These are phyloP conservation scores for Pythium sp. DNA, from an alignment of 352 stramenopile species.

Conservation along the genomic window DNA sequence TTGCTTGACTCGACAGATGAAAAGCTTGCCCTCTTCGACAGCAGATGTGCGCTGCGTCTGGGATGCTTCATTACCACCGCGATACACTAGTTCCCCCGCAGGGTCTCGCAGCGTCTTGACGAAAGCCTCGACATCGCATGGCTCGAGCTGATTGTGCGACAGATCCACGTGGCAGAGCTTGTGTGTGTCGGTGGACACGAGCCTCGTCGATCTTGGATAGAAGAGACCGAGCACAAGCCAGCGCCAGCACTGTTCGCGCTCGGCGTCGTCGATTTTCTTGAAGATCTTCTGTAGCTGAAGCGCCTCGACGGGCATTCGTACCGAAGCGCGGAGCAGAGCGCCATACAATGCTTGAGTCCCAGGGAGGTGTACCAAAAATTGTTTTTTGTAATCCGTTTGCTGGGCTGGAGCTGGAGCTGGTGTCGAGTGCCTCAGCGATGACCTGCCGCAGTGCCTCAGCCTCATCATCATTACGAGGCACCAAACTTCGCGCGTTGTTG, in stretches of 20 bases:
- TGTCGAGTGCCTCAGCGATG: background rate
- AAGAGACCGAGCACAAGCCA: constrained; percentile 17
- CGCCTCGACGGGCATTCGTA: background rate
- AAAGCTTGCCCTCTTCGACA: background rate
- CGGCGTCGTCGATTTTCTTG: background rate
- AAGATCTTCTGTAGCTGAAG: background rate
- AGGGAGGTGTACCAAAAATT: background rate
- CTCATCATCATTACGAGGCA: background rate
- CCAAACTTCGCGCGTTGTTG: no score
- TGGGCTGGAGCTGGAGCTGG: background rate
- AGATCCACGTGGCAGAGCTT: constrained; percentile 1
- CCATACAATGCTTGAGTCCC: background rate
- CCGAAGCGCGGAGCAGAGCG: constrained; percentile 4
- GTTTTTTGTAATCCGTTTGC: background rate
- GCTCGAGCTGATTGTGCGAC: background rate
- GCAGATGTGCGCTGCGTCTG: no score
- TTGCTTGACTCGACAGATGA: background rate
- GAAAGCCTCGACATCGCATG: background rate
- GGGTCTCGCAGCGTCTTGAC: background rate
- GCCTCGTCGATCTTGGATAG: constrained; percentile 7
- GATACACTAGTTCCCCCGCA: constrained; percentile 3
- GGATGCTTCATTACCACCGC: background rate
- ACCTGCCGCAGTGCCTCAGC: background rate
- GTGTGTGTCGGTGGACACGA: background rate
- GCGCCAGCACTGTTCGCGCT: constrained; percentile 10